phyloP scores from a whole-genome alignment of 2,329 filamentous ascomycete species.

The Ceratocystis colombiana region DNA sequence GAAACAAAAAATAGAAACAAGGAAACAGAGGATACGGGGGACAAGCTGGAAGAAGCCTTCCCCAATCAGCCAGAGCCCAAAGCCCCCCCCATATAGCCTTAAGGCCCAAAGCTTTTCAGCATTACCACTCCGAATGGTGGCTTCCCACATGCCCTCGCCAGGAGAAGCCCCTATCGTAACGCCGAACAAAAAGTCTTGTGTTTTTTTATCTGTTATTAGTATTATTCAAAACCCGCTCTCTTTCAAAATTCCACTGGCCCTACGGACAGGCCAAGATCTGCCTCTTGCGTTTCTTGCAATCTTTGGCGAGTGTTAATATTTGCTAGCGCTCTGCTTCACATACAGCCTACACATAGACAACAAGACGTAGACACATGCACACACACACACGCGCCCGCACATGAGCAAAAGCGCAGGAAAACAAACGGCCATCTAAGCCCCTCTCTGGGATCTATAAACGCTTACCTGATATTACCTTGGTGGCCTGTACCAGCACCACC shows the following conservation, averaged over 20 bases:
- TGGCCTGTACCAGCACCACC: neutral
- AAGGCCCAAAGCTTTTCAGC: conserved; percentile 2
- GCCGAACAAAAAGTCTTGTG: neutral
- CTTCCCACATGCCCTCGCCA: neutral
- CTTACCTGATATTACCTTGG: too few relatives aligned
- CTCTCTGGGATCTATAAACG: too few relatives aligned
- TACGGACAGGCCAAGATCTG: neutral
- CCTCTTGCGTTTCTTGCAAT: neutral
- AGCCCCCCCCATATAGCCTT: neutral
- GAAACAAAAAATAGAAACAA: neutral
- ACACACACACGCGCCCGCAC: too few relatives aligned
- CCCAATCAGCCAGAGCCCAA: neutral
- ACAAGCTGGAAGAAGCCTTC: neutral
- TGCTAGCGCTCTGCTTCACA: neutral
- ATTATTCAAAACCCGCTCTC: neutral
- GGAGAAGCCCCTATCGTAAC: neutral
- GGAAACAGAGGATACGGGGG: neutral
- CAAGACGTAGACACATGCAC: too few relatives aligned
- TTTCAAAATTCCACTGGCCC: neutral
- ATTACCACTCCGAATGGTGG: neutral
- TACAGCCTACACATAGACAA: too few relatives aligned
- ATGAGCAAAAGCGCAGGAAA: too few relatives aligned
- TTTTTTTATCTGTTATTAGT: neutral
- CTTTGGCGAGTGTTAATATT: neutral
- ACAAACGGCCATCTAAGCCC: too few relatives aligned